phyloP scores from a whole-genome alignment of 176 grass and related monocot species.

The Areca catechu region DNA sequence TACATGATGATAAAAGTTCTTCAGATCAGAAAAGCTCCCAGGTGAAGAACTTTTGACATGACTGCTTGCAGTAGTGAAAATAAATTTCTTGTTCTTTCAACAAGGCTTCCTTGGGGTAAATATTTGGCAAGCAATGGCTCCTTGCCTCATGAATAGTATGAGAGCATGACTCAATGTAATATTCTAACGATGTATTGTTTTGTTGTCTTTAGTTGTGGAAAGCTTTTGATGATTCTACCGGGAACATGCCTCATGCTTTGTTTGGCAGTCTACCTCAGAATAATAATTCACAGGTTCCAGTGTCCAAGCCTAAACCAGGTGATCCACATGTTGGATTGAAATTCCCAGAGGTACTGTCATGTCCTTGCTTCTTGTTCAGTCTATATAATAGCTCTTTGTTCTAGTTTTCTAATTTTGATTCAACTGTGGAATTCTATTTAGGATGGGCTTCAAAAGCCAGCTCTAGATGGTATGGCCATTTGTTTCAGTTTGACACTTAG shows the following conservation, averaged over 20 bases:
- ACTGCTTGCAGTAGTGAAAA: neutral
- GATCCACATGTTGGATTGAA: neutral
- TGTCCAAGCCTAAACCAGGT: neutral
- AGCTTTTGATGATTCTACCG: conserved; percentile 3
- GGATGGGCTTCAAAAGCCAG: conserved; percentile 6
- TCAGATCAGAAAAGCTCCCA: conserved; percentile 16
- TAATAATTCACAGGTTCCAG: neutral
- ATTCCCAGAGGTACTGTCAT: neutral
- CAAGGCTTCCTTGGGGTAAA: too few relatives aligned
- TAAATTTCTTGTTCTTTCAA: too few relatives aligned
- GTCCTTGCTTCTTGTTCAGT: neutral
- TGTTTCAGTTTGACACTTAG: neutral
- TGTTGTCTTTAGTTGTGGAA: conserved; percentile 7
- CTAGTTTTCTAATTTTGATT: neutral
- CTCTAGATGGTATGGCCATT: neutral
- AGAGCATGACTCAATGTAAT: too few relatives aligned
- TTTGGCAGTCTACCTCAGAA: neutral
- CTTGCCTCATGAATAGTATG: neutral
- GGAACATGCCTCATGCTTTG: neutral
- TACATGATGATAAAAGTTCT: conserved; percentile 3
- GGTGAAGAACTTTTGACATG: conserved; percentile 8
- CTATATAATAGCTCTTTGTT: neutral
- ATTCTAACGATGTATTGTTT: neutral
- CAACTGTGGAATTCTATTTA: neutral
- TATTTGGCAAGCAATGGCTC: neutral